Evolutionary conservation across 768 basidiomycete genomes (phyloP), one percentile per base, ranked within the genome.

Genomic region (Goffeauzyma gilvescens): DNA sequence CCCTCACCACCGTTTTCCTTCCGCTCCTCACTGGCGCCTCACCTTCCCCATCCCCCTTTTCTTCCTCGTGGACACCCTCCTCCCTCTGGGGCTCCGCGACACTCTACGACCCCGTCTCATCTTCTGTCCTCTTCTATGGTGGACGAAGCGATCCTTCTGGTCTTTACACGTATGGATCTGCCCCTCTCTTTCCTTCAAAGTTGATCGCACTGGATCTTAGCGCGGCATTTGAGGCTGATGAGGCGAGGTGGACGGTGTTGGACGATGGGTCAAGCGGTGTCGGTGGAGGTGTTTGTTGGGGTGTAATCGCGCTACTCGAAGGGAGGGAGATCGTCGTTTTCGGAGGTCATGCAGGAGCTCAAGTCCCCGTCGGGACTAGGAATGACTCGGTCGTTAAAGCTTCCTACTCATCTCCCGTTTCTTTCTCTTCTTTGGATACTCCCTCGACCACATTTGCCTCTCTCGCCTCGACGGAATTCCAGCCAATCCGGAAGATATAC

Each of bases 401-500:
- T n/a, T n/a, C n/a, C n/a, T n/a, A n/a, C n/a, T n/a, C 76, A 0
- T 68, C 65, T 46, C 41, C 78, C 4, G 59, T 75, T 12, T 58
- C 50, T 26, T 22, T 37, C 7, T 13, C 28, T 15, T 18, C 27
- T 14, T 53, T 23, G 55, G 67, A 46, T 54, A 49, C 1, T 45
- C 60, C 8, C 17, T 55, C 5, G 72, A 15, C 44, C 62, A 8
- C 44, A 68, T 22, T 64, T 78, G 58, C 53, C 69, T 2, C 45
- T 63, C 15, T 66, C 67, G 10, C 81, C 78, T 77, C 75, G 66
- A 4, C 64, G 63, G 24, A n/a, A n/a, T n/a, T n/a, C n/a, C 71
- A 87, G 56, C 84, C 86, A 3, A 67, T 71, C 42, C 71, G 84
- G 23, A 74, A 84, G 34, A 76, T 81, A n/a, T 74, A 76, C 52